phyloP scores from a whole-genome alignment of 306 rosid genomes.

The Carpinus fangiana region DNA sequence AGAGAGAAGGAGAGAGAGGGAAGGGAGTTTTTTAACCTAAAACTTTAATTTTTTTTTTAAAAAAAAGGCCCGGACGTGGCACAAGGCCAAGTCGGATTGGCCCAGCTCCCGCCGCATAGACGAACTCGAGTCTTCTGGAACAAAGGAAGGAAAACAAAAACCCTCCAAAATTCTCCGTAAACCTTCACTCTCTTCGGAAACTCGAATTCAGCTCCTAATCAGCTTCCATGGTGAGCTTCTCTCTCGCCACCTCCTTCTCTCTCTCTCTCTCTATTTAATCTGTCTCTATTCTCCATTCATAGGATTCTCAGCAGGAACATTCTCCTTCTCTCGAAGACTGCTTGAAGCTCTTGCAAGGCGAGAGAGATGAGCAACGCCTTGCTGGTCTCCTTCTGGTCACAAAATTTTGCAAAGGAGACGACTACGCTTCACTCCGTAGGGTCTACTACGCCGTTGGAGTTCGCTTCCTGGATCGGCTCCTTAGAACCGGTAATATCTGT shows the following conservation, averaged over 20 bases:
- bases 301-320: slow-evolving; percentile 50
- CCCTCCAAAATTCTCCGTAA: not conserved
- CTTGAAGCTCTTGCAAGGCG: slow-evolving; percentile 87
- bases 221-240: slow-evolving; percentile 2
- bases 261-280: not conserved
- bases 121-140: no score
- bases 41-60: no score
- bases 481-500: slow-evolving; percentile 58
- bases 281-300: not conserved
- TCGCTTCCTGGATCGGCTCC: slow-evolving; percentile 74
- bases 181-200: not conserved
- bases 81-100: no score
- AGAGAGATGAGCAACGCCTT: slow-evolving; percentile 85
- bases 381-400: slow-evolving; percentile 89
- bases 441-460: slow-evolving; percentile 71
- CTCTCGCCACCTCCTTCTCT: not conserved
- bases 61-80: no score
- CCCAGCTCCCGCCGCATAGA: no score
- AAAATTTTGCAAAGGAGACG: slow-evolving; percentile 71
- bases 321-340: slow-evolving; percentile 68
- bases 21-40: no score
- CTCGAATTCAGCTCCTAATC: not conserved
- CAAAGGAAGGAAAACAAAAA: not conserved
- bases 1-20: no score
- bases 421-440: slow-evolving; percentile 59